Conservation (phyloP, 257 asterid genomes). For the Capsicum baccatum region DNA sequence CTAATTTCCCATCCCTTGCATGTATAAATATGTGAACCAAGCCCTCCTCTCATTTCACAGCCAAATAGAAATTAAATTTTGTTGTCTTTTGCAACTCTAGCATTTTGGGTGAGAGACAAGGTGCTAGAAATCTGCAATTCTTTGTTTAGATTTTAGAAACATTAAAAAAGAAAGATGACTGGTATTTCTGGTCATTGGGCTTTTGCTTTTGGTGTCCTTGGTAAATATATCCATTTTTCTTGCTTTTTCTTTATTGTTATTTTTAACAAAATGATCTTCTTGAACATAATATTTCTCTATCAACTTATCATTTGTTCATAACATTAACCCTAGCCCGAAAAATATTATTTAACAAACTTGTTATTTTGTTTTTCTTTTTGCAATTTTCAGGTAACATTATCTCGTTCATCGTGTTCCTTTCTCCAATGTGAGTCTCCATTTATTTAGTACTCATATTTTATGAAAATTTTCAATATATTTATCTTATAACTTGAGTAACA, state of each 20-base stretch:
- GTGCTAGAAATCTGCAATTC: constrained; percentile 6
- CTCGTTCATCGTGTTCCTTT: constrained; percentile 68
- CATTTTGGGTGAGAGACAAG: not conserved
- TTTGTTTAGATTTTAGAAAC: constrained; percentile 7
- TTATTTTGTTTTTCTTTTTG: not conserved
- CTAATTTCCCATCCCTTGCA: not conserved
- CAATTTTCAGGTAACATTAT: constrained; percentile 56
- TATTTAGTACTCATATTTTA: not conserved
- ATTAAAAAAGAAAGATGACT: not conserved
- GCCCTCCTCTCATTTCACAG: not conserved
- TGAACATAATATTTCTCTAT: not conserved
- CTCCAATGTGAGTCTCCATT: constrained; percentile 57
- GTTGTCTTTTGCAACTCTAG: constrained; percentile 14
- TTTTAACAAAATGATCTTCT: not conserved
- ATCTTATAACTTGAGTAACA: not conserved
- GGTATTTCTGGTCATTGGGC: constrained; percentile 39
- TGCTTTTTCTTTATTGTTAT: not conserved
- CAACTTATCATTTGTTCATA: not conserved
- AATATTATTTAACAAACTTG: not conserved
- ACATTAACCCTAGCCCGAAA: not conserved
- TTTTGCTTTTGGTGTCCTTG: constrained; percentile 59
- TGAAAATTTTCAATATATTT: not conserved
- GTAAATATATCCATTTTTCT: constrained; percentile 31
- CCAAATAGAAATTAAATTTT: not conserved
- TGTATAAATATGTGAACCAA: constrained; percentile 23